phyloP scores from a whole-genome alignment of 805 yeast genomes.

The Saturnispora bothae region DNA sequence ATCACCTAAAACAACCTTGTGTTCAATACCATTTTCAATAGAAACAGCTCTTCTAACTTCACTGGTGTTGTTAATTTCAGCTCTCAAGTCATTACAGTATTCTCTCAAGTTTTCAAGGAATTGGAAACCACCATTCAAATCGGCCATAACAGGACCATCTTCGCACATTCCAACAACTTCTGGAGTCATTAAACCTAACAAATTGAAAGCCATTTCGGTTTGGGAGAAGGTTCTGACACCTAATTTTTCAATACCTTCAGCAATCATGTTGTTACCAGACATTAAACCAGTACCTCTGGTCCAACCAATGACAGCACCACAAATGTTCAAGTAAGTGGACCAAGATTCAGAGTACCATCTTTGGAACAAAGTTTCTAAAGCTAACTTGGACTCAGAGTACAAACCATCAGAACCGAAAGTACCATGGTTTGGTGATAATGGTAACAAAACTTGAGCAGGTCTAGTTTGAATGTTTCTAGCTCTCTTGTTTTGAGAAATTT shows the following conservation, averaged over 20 bases:
- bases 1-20: constrained; percentile 75
- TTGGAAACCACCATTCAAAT: constrained; percentile 97
- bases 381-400: constrained; percentile 94
- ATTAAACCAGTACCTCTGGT: constrained; percentile 99
- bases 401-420: constrained; percentile 97
- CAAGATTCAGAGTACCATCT: constrained; percentile 98
- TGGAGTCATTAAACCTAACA: constrained; percentile 87
- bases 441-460: constrained; percentile 96
- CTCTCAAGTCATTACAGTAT: constrained; percentile 69
- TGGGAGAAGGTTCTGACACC: constrained; percentile 98
- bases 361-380: constrained; percentile 92
- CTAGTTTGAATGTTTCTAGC: constrained; percentile 76
- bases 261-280: constrained; percentile 94
- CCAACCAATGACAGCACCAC: constrained; percentile 99
- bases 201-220: constrained; percentile 98
- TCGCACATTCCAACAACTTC: constrained; percentile 79
- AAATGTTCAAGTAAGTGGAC: constrained; percentile 85
- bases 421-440: constrained; percentile 98
- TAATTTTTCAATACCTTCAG: constrained; percentile 90
- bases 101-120: constrained; percentile 86
- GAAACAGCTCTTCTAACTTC: constrained; percentile 94
- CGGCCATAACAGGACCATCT: constrained; percentile 93
- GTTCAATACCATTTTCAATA: constrained; percentile 84
- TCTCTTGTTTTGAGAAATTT: constrained; percentile 74
- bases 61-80: constrained; percentile 65